Evolutionary conservation across 495 filamentous ascomycete genomes (phyloP), one percentile per base, ranked within the genome.

Genomic region (Aspergillus sclerotiicarbonarius): DNA sequence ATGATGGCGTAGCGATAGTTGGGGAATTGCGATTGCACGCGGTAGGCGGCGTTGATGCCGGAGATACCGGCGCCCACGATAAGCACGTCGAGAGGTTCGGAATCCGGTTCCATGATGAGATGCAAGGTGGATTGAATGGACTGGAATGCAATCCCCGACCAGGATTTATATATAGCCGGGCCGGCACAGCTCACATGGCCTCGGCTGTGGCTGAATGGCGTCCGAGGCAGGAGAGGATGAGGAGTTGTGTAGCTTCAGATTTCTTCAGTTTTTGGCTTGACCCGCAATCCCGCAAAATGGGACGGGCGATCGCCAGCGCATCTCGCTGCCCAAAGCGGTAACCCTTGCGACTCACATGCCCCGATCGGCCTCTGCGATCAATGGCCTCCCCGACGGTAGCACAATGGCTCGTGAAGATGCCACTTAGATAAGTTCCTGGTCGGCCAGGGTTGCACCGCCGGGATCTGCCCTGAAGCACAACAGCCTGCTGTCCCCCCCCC

Each of bases 21-120:
- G 0, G 89, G 75, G 6, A 85, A 65, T 58, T 83, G 70, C 1
- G 76, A 74, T 64, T 90, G 87, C 0, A 93, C 61, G 8, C 85
- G 81, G 61, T 91, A 90, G 8, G 78, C 88, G 44, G 84, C 74
- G 65, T 93, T 91, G 75, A 92, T 87, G 53, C 88, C 90, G 45
- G 84, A 87, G 59, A 92, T 82, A 20, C 89, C 89, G 1, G 88
- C 87, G 45, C 89, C 89, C 29, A 91, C 67, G 62, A 92, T 82
- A 58, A 88, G 67, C 15, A 91, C 75, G 70, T 92, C 88, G 64
- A 72, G 80, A 50, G 55, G 51, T 25, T 58, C 50, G 8, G 33
- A 37, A 15, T 37, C 8, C 3, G 8, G 3, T 21, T 70, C 67
- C 71, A 71, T 71, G 41, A 16, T 62, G 51, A 16, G 4, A 16